Base-by-base conservation (phyloP, 2,329 filamentous ascomycete species). In the Plectosphaerella sp. region DNA sequence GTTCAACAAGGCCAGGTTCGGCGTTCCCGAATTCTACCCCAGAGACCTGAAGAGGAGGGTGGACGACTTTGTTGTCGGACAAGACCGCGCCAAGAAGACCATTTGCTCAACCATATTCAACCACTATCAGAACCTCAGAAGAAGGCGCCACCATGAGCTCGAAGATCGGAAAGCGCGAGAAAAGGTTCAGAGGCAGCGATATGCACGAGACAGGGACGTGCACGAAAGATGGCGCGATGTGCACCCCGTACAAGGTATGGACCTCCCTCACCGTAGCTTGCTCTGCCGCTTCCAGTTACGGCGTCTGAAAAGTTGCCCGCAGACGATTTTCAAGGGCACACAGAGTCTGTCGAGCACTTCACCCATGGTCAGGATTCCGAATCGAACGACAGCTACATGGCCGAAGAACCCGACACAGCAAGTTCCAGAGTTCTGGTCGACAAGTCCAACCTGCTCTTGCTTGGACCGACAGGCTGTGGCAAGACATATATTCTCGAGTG, bases 11-110 rank as follows among this genome's bases (percentile, higher is more conserved):
- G 62, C 72, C 51, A 78, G 68, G 51, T 80, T 82, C 58, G 83
- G 82, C 50, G 81, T 84, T 15, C 81, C 83, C 3, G 75, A 80
- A 49, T 83, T 86, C 65, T 87, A 86, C 51, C 83, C 83, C 2
- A 75, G 80, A 53, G 78, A 84, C 60, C 77, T 99, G 61, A 97
- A 97, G 75, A 85, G 90, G 64, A 88, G 94, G 62, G 84, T 97
- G 33, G 94, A 99, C 67, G 89, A 94, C 65, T 99, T 95, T 67
- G 93, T 99, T 2, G 93, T 99, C 4, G 94, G 93, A 41, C 94
- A 99, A 69, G 91, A 97, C 59, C 84, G 91, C 54, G 91, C 94
- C 15, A 94, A 99, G 77, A 95, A 96, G 69, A 89, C 92, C 14
- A 84, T 97, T 57, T 94, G 91, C 58, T 87, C 93, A 4, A 91